These are phyloP conservation scores for Cyanophora paradoxa DNA, from an alignment of 78 protist species.

Conservation along the genomic window DNA sequence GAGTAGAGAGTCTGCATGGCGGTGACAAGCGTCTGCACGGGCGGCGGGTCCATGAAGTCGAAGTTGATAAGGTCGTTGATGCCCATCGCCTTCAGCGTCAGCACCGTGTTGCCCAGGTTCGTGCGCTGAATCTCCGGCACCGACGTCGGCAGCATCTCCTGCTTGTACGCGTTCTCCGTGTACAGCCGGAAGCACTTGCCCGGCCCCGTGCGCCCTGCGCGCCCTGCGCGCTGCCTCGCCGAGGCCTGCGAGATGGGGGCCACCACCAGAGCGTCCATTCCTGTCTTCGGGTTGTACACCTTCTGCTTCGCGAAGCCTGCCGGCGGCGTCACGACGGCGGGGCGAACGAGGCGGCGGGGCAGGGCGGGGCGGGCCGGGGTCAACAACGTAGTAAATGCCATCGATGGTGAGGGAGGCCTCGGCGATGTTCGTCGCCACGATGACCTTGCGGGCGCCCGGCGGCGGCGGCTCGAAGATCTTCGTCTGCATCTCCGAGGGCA, in stretches of 20 bases:
- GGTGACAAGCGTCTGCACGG: constrained; percentile 49
- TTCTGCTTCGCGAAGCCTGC: constrained; percentile 77
- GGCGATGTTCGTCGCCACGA: constrained; percentile 69
- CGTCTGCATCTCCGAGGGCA: constrained; percentile 53
- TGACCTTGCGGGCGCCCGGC: constrained; percentile 44
- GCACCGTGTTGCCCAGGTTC: constrained; percentile 88
- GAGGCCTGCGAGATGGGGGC: constrained; percentile 89
- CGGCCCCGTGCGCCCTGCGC: constrained; percentile 94
- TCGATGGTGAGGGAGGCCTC: constrained; percentile 63
- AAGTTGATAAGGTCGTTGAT: constrained; percentile 89
- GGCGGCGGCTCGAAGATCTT: constrained; percentile 67
- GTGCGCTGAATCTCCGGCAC: constrained; percentile 99
- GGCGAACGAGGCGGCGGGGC: neutral
- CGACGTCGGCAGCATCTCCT: constrained; percentile 76
- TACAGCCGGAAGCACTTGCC: constrained; percentile 93
- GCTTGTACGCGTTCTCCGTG: constrained; percentile 92
- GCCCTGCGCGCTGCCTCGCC: constrained; percentile 53
- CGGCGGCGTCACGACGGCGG: neutral
- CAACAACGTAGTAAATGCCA: constrained; percentile 77
- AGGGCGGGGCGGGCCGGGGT: constrained; percentile 53
- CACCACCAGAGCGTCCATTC: constrained; percentile 91
- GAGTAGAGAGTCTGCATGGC: constrained; percentile 40
- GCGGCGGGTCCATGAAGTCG: constrained; percentile 99
- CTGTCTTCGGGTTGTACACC: constrained; percentile 67
- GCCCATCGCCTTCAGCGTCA: constrained; percentile 84